Evolutionary conservation across 1,284 basidiomycete species (phyloP).

Genomic region (Trichosporon ovoides): DNA sequence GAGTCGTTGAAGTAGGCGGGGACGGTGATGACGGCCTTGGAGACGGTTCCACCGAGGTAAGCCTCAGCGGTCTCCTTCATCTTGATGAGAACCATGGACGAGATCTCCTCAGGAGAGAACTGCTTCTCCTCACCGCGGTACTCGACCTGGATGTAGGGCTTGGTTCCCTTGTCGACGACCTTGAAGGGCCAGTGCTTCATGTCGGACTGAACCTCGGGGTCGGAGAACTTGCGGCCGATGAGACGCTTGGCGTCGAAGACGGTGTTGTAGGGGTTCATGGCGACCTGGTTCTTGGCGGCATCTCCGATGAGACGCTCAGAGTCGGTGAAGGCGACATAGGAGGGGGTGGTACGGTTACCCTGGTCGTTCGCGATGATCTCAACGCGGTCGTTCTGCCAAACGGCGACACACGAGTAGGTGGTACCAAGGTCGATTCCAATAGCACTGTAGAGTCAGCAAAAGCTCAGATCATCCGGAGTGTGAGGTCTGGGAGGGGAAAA

Average conservation of each 20-base stretch:
- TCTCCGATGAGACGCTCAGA: conserved; percentile 66
- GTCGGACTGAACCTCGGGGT: conserved; percentile 59
- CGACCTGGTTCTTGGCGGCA: conserved; percentile 60
- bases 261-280: conserved; percentile 55
- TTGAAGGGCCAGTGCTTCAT: conserved; percentile 94
- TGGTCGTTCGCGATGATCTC: conserved; percentile 62
- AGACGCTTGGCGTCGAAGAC: conserved; percentile 87
- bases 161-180: conserved; percentile 71
- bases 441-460: not conserved
- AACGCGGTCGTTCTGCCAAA: conserved; percentile 97
- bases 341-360: conserved; percentile 94
- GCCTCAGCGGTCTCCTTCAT: conserved; percentile 99
- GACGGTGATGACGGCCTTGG: conserved; percentile 95
- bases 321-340: conserved; percentile 88
- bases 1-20: conserved; percentile 99
- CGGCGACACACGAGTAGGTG: conserved; percentile 72
- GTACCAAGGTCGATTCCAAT: conserved; percentile 55
- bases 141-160: conserved; percentile 82
- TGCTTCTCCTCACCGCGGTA: conserved; percentile 88
- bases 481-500: not conserved
- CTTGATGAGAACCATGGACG: conserved; percentile 90
- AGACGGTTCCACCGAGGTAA: conserved; percentile 93
- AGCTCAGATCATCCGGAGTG: no score
- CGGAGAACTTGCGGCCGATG: conserved; percentile 77
- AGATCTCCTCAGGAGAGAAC: conserved; percentile 52